Base-by-base conservation (phyloP, 148 eudicot genomes). In the Pouteria glomerata region DNA sequence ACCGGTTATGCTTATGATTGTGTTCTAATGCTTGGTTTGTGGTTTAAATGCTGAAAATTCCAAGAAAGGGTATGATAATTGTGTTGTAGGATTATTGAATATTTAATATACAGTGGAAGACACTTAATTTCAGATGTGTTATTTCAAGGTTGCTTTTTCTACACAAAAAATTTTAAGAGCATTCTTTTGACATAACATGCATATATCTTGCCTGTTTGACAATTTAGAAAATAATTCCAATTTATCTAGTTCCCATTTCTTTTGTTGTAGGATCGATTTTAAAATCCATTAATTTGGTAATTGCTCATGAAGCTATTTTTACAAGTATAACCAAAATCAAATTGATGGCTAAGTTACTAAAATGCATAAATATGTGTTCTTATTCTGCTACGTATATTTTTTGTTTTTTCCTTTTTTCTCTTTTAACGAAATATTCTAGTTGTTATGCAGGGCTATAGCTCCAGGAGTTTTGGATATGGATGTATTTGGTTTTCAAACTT, bases 381-480 rank as follows among this genome's bases (percentile, higher is more conserved):
- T 76, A 2, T 66, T 51, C 52, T 73, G 26, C 45, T 66, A 7
- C 23, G 50, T 76, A 33, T 52, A 39, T 14, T 57, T 35, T 44
- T 61, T 45, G 39, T 27, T 60, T 39, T 35, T 69, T 11, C 51
- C 21, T 76, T 24, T 45, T n/a, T n/a, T n/a, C n/a, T n/a, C 23
- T 39, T 35, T 18, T 42, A 60, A 29, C 14, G 16, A 51, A 58
- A 23, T n/a, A n/a, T 55, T 10, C 14, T 33, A 39, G 18, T 75
- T 8, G 27, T 69, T 72, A 10, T 77, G 83, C 78, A 95, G 99
- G 89, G 96, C 94, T 35, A 83, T 90, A 68, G 91, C 93, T 51
- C 97, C 97, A 56, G 89, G 84, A 53, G 79, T 93, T 75, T 65
- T 89, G 83, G 86, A 86, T 64, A 81, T 57, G 80, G 97, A 94